Conservation (phyloP, 257 asterid genomes). For the Jasminum sambac region DNA sequence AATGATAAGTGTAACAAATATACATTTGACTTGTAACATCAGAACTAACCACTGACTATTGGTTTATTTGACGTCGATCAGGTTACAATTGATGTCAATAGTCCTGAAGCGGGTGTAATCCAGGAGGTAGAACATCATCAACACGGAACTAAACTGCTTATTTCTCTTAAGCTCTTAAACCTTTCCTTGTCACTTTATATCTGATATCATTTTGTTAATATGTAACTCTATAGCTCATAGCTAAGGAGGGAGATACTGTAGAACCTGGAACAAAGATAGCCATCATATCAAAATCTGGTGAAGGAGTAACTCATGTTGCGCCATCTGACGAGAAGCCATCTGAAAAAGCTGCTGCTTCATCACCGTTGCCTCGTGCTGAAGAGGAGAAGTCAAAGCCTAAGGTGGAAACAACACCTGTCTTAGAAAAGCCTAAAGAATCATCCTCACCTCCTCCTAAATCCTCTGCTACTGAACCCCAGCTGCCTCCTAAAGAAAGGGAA, state of each 20-base stretch:
- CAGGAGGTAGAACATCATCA: conserved; percentile 56
- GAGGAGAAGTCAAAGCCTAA: conserved; percentile 59
- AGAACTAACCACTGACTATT: conserved; percentile 13
- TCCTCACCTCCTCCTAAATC: conserved; percentile 57
- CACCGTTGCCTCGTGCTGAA: conserved; percentile 53
- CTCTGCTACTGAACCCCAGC: conserved; percentile 84
- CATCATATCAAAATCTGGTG: conserved; percentile 83
- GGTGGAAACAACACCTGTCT: conserved; percentile 51
- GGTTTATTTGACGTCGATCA: conserved; percentile 33
- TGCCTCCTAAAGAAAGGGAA: conserved; percentile 97
- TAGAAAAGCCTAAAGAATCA: conserved; percentile 53
- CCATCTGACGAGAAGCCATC: conserved; percentile 79
- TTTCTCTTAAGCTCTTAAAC: background rate
- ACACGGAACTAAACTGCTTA: conserved; percentile 3
- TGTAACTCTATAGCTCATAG: conserved; percentile 54
- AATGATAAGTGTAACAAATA: background rate
- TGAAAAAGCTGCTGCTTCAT: conserved; percentile 54
- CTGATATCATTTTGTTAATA: conserved; percentile 7
- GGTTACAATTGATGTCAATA: conserved; percentile 97
- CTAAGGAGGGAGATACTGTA: conserved; percentile 94
- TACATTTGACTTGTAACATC: background rate
- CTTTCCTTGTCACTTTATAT: conserved; percentile 15
- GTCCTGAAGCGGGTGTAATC: conserved; percentile 98
- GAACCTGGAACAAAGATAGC: conserved; percentile 93
- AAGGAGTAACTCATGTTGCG: conserved; percentile 79